Base-by-base conservation (phyloP, 2,329 filamentous ascomycete genomes). In the Pyrenophora seminiperda region DNA sequence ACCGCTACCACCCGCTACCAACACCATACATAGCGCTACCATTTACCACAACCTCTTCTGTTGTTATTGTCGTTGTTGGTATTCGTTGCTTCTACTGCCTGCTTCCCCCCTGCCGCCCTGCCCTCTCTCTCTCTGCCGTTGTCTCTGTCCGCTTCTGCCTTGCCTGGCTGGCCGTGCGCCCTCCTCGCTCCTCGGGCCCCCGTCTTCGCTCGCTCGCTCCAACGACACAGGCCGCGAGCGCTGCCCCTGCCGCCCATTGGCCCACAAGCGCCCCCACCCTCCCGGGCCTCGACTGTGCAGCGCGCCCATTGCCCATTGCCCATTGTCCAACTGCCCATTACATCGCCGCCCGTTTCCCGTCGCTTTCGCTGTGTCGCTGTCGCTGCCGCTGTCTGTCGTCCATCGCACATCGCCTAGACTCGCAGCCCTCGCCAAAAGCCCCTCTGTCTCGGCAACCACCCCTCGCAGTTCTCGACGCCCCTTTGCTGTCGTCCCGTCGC, bases 381-480 rank as follows among this genome's bases (percentile, higher is more conserved):
- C 22, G 22, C 6, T 24, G 22, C 10, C 22, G 22, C 5, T 24
- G 22, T 24, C 22, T 24, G 22, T 24, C 22, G 22, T 9, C 6
- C 22, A 24, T 27, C 9, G 9, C n/a, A n/a, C n/a, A 52, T 57
- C 53, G 58, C 56, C 59, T 58, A 50, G 36, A 34, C 47, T 32
- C 39, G 36, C 47, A 34, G 40, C 40, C 39, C 51, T 56, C 53
- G 65, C 61, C 56, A 65, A 62, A 62, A 60, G 49, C 58, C 62
- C 58, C 41, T 37, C 50, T 47, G 54, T 52, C 19, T 47, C 62
- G 53, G 54, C 47, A 14, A 13, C 37, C 59, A 50, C n/a, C n/a
- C n/a, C n/a, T 56, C 63, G 68, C 66, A 66, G 65, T 63, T 56
- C 57, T 68, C 53, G 39, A 40, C 59, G 40, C 43, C 59, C 50